Conservation (phyloP, 2,329 filamentous ascomycete species). For the Calcarisporium arbuscula region DNA sequence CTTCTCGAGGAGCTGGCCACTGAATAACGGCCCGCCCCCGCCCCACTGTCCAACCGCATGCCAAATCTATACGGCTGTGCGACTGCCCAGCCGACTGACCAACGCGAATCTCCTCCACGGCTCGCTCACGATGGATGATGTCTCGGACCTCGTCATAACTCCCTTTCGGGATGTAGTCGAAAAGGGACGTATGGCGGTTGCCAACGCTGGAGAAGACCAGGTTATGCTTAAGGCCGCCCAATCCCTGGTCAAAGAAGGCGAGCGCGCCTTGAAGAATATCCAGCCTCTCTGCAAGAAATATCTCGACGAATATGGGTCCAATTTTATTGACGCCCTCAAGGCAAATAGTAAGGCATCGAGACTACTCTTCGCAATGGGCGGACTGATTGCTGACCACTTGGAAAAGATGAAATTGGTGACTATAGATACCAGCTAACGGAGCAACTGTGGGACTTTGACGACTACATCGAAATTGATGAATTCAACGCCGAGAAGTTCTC, state of each 20-base stretch:
- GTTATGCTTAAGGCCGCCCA: slow-evolving; percentile 45
- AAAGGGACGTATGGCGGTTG: slow-evolving; percentile 40
- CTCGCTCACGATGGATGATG: slow-evolving; percentile 30
- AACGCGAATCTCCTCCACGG: background rate
- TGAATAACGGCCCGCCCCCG: no score
- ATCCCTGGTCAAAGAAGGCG: slow-evolving; percentile 40
- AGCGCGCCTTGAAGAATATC: slow-evolving; percentile 42
- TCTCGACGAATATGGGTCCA: slow-evolving; percentile 40
- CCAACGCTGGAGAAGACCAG: slow-evolving; percentile 39
- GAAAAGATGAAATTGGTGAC: slow-evolving; percentile 41
- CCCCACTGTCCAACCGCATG: no score
- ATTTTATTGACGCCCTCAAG: slow-evolving; percentile 45
- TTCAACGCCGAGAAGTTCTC: slow-evolving; percentile 46
- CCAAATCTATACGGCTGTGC: no score
- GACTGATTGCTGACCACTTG: background rate
- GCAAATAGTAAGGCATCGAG: slow-evolving; percentile 45
- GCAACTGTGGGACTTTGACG: slow-evolving; percentile 52
- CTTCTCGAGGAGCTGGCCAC: no score
- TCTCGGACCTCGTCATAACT: slow-evolving; percentile 38
- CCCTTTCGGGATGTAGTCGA: slow-evolving; percentile 48
- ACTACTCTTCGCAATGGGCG: background rate
- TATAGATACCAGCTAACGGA: slow-evolving; percentile 42
- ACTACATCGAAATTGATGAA: slow-evolving; percentile 41
- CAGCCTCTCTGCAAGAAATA: slow-evolving; percentile 45
- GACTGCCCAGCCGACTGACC: background rate